Conservation (phyloP, 2,329 filamentous ascomycete genomes). For the Cyclaneusma minus region DNA sequence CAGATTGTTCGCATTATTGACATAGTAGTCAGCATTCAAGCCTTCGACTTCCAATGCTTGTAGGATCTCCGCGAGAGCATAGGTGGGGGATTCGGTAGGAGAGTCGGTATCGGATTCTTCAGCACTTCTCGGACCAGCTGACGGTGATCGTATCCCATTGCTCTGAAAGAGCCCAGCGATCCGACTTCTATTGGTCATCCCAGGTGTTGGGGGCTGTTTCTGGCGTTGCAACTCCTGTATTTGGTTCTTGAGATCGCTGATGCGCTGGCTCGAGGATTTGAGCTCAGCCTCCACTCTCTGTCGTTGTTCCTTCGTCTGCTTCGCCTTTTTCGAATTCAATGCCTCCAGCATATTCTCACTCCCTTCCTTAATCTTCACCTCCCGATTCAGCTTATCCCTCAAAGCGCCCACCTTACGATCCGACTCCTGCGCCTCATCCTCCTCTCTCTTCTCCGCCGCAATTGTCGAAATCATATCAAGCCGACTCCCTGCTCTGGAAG, state of each 20-base stretch:
- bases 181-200: slow-evolving; percentile 36
- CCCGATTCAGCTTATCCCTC: slow-evolving; percentile 77
- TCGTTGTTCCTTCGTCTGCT: slow-evolving; percentile 81
- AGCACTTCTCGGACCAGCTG: slow-evolving; percentile 36
- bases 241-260: slow-evolving; percentile 42
- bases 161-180: slow-evolving; percentile 30
- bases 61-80: slow-evolving; percentile 75
- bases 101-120: slow-evolving; percentile 51
- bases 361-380: slow-evolving; percentile 94
- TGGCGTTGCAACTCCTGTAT: slow-evolving; percentile 43
- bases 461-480: slow-evolving; percentile 34
- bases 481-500: slow-evolving; percentile 45
- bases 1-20: slow-evolving; percentile 77
- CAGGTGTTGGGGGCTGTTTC: slow-evolving; percentile 26
- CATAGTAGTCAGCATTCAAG: slow-evolving; percentile 88
- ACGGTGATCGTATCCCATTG: slow-evolving; percentile 38
- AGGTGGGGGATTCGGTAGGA: slow-evolving; percentile 73
- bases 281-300: slow-evolving; percentile 73
- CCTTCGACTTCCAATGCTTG: slow-evolving; percentile 79
- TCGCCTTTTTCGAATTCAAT: slow-evolving; percentile 83
- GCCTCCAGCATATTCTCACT: slow-evolving; percentile 97
- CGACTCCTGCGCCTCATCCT: slow-evolving; percentile 41
- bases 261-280: slow-evolving; percentile 67
- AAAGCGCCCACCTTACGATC: slow-evolving; percentile 64
- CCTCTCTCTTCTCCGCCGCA: slow-evolving; percentile 42